These are phyloP conservation scores for Zygosaccharomyces pseudobailii DNA, from an alignment of 1,139 yeast genomes.

Conservation along the genomic window DNA sequence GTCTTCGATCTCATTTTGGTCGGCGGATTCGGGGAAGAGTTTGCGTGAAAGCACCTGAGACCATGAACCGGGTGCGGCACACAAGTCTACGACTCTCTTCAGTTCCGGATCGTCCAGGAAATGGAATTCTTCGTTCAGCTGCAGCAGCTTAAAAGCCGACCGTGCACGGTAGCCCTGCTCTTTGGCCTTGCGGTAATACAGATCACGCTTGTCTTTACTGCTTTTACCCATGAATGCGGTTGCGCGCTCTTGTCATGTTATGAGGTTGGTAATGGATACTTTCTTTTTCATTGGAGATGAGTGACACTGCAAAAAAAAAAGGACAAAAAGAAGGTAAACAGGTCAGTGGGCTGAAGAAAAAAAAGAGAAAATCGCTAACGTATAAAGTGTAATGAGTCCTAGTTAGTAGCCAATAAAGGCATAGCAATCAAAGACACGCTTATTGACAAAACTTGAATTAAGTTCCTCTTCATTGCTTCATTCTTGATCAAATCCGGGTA, in stretches of 20 bases:
- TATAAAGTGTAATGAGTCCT: too few relatives aligned
- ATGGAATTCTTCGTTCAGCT: conserved; percentile 82
- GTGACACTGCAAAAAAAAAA: background rate
- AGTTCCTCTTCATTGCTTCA: too few relatives aligned
- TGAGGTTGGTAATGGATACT: background rate
- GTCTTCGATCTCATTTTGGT: conserved; percentile 26
- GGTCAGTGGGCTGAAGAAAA: too few relatives aligned
- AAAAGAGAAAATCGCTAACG: too few relatives aligned
- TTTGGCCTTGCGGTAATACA: conserved; percentile 86
- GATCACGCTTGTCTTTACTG: conserved; percentile 90
- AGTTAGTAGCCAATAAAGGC: too few relatives aligned
- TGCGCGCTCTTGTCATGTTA: background rate
- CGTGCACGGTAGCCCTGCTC: conserved; percentile 98
- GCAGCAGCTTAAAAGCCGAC: conserved; percentile 88
- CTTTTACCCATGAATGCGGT: conserved; percentile 74
- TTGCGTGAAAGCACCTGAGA: conserved; percentile 86
- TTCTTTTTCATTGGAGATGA: background rate
- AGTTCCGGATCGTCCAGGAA: conserved; percentile 59
- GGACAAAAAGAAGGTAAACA: too few relatives aligned
- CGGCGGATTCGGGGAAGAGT: conserved; percentile 41
- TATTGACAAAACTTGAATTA: too few relatives aligned
- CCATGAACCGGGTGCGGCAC: conserved; percentile 99
- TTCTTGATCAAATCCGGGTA: too few relatives aligned
- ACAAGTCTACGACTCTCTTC: conserved; percentile 83
- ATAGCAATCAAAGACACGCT: too few relatives aligned